These are phyloP conservation scores for Cystobasidium pallidum DNA, from an alignment of 1,284 basidiomycete genomes.

Conservation along the genomic window DNA sequence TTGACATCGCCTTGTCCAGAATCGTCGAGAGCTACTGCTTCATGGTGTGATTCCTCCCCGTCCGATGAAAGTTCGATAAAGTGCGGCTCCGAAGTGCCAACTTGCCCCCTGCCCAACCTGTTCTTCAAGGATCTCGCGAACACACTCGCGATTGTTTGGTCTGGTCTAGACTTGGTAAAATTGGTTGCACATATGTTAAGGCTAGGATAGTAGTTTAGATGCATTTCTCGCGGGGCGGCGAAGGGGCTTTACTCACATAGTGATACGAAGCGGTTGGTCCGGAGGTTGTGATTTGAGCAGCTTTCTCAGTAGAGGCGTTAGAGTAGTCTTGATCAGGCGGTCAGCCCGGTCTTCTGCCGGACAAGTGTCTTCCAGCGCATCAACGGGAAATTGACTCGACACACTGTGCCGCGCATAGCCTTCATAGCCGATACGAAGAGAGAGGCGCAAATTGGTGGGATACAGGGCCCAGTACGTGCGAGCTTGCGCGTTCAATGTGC, in stretches of 20 bases:
- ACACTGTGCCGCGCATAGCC: conserved; percentile 26
- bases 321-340: neutral
- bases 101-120: neutral
- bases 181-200: conserved; percentile 49
- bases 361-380: conserved; percentile 24
- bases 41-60: neutral
- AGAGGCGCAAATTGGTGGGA: conserved; percentile 38
- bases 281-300: conserved; percentile 12
- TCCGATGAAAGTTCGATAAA: conserved; percentile 22
- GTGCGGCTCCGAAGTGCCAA: neutral
- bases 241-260: conserved; percentile 21
- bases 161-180: conserved; percentile 12
- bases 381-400: conserved; percentile 28
- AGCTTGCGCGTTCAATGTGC: neutral
- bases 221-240: no score
- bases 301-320: conserved; percentile 22
- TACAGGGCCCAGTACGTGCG: conserved; percentile 38
- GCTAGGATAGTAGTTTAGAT: conserved; percentile 29
- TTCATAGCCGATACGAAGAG: conserved; percentile 38
- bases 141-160: conserved; percentile 9
- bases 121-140: conserved; percentile 11
- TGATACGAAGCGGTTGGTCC: conserved; percentile 11
- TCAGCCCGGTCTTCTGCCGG: conserved; percentile 19
- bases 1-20: neutral
- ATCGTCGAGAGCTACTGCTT: neutral